A percentile compares a stretch with the other conserved stretches of the same genome.
These are phyloP conservation scores for Candida mattraensis DNA, from an alignment of 805 yeast species.

Conservation along the genomic window DNA sequence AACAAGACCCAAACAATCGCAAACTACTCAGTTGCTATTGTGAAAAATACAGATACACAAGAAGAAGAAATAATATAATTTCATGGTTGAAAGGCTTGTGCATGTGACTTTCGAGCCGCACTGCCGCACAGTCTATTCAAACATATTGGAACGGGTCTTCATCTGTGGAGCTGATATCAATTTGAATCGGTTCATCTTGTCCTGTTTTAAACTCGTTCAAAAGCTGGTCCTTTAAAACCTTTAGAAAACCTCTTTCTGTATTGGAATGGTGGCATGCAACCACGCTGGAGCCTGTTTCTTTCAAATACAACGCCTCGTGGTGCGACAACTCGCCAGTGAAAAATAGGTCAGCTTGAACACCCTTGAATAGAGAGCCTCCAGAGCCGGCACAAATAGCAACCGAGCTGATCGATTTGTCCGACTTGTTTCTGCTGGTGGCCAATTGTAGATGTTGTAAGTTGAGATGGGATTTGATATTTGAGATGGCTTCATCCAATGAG, in stretches of 20 bases:
- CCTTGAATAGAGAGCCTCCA: conserved; percentile 75
- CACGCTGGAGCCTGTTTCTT: conserved; percentile 70
- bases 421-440: conserved; percentile 38
- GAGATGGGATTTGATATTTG: conserved; percentile 52
- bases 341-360: conserved; percentile 62
- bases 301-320: conserved; percentile 77
- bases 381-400: conserved; percentile 96
- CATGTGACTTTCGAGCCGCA: background rate
- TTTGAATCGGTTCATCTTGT: conserved; percentile 33
- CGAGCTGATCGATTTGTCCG: conserved; percentile 39
- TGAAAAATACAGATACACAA: background rate
- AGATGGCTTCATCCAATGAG: conserved; percentile 44
- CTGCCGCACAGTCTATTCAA: background rate
- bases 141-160: conserved; percentile 54
- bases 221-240: conserved; percentile 51
- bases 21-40: background rate
- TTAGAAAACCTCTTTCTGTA: conserved; percentile 85
- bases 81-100: background rate
- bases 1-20: too few relatives aligned
- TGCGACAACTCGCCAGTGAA: conserved; percentile 94
- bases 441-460: conserved; percentile 61
- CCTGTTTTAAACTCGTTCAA: conserved; percentile 38
- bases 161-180: conserved; percentile 57
- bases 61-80: too few relatives aligned
- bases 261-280: conserved; percentile 87